Evolutionary conservation across 495 filamentous ascomycete species (phyloP).

Genomic region (Penicillium bialowiezense): DNA sequence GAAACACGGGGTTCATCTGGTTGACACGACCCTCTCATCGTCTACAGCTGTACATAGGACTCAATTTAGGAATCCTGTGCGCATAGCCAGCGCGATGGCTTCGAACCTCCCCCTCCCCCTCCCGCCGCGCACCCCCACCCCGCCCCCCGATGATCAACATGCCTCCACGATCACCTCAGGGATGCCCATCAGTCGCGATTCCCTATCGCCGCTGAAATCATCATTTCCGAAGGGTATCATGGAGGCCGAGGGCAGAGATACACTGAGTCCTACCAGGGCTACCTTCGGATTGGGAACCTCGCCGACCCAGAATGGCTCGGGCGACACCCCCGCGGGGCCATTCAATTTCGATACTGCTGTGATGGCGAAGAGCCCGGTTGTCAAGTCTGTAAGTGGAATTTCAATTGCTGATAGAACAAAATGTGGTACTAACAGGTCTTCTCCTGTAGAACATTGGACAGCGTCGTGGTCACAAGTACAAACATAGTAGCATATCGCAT

Average conservation of each 20-base stretch:
- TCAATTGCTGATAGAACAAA: not conserved
- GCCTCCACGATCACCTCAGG: constrained; percentile 30
- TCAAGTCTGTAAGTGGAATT: constrained; percentile 66
- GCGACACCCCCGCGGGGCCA: constrained; percentile 49
- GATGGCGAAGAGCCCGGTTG: constrained; percentile 69
- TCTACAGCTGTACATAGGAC: constrained; percentile 3
- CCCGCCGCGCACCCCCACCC: constrained; percentile 67
- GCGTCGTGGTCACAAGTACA: constrained; percentile 94
- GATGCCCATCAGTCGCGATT: constrained; percentile 53
- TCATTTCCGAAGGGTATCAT: constrained; percentile 38
- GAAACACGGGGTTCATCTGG: constrained; percentile 4
- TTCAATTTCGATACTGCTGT: constrained; percentile 94
- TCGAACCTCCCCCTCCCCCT: constrained; percentile 59
- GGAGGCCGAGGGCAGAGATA: constrained; percentile 28
- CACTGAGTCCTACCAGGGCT: constrained; percentile 38
- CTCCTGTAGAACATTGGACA: constrained; percentile 71
- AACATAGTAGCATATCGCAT: constrained; percentile 93
- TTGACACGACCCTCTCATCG: not conserved
- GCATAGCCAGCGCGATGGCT: constrained; percentile 43
- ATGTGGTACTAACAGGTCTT: constrained; percentile 8
- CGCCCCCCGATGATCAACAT: constrained; percentile 53
- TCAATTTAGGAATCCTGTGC: constrained; percentile 7
- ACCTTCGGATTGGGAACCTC: constrained; percentile 42
- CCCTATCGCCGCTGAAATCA: constrained; percentile 62
- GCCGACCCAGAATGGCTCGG: constrained; percentile 34